These are phyloP conservation scores for Aspergillus awamori DNA, from an alignment of 2,329 filamentous ascomycete genomes.

Conservation along the genomic window DNA sequence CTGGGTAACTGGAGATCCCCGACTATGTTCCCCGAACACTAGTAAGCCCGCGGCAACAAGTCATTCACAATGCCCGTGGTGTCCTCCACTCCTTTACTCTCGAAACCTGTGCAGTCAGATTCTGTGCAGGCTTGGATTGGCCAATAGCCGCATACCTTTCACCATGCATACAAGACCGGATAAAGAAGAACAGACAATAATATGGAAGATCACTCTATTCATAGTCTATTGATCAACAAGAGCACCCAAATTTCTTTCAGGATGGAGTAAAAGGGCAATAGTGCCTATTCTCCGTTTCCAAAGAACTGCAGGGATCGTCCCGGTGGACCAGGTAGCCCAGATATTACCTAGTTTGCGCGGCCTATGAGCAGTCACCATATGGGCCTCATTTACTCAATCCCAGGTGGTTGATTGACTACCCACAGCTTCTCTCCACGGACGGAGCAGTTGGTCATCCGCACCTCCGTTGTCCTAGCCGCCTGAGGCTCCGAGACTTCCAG, in stretches of 20 bases:
- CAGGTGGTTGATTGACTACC: neutral
- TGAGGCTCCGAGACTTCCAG: neutral
- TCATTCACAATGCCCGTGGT: neutral
- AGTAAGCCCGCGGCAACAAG: neutral
- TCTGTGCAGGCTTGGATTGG: neutral
- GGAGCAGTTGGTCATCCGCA: neutral
- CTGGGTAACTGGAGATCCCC: neutral
- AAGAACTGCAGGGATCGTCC: neutral
- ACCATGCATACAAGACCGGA: neutral
- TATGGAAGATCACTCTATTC: neutral
- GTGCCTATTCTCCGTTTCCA: too few species aligned
- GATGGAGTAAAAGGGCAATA: neutral
- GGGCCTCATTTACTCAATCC: neutral
- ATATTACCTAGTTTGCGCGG: neutral
- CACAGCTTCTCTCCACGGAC: neutral
- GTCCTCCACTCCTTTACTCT: neutral
- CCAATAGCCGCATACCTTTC: neutral
- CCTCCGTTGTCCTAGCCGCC: neutral
- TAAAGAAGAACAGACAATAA: neutral
- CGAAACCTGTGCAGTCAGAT: neutral
- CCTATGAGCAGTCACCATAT: neutral
- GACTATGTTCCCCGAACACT: conserved; percentile 1
- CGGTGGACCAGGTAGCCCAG: conserved; percentile 3
- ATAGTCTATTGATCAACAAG: neutral
- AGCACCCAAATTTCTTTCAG: neutral